Base-by-base conservation (phyloP, 2,329 filamentous ascomycete genomes). In the Aspergillus floridensis region DNA sequence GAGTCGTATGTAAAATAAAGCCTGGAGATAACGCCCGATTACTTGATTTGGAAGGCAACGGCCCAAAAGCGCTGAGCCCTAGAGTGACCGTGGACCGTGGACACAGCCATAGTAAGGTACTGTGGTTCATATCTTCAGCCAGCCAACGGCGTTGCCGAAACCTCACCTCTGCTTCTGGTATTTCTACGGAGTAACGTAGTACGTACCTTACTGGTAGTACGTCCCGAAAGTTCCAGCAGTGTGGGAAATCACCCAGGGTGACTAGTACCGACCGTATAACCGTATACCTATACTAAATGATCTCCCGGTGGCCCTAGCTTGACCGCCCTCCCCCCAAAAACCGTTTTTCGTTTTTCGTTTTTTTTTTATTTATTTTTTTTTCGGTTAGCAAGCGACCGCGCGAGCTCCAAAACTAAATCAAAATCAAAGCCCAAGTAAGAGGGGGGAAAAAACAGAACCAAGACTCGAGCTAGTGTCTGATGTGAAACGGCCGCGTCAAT, bases 401-500 rank as follows among this genome's bases (percentile, higher is more conserved):
- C 26, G 26, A 29, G 7, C 26, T 2, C 26, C 26, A 8, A 29
- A 10, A 29, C 22, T 22, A 22, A 22, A 22, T 4, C 22, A 22
- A 22, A 22, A 22, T 22, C 22, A 22, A 22, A 22, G 22, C 22
- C 22, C 3, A 22, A 22, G 22, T 22, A 4, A 22, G 22, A 22
- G 3, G 22, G 31, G 31, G 12, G 31, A 16, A 35, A 12, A 5
- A 12, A n/a, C n/a, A 29, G 12, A 35, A 35, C 61, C 56, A 63
- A 56, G 59, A 52, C 32, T 51, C 31, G 35, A 32, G 48, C 56
- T 57, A 56, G 51, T 56, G 12, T 55, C 55, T 38, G 52, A 63
- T 59, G 21, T 62, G 63, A 63, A 63, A 65, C 63, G 59, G 57
- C 59, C 61, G 59, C 57, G 52, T 44, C 24, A 21, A 14, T 29